A percentile compares a stretch with the other conserved stretches of the same genome.
These are phyloP conservation scores for Talaromyces sp. DNA, from an alignment of 2,329 filamentous ascomycete genomes.

Conservation along the genomic window DNA sequence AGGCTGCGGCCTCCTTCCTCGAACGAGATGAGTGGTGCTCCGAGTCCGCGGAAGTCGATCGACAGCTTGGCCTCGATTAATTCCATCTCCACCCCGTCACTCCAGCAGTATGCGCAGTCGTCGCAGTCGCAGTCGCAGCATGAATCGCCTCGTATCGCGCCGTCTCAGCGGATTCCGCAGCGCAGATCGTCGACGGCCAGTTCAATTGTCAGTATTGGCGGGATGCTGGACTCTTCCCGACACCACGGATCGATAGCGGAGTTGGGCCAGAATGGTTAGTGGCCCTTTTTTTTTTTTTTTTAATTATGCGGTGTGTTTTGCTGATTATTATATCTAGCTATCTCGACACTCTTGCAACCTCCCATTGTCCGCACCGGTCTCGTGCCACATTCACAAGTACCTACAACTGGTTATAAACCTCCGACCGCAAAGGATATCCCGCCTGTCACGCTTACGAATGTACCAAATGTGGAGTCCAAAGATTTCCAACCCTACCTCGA, in stretches of 20 bases:
- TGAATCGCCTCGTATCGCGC: slow-evolving; percentile 30
- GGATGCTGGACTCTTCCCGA: slow-evolving; percentile 67
- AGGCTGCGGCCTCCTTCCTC: slow-evolving; percentile 12
- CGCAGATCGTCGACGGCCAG: slow-evolving; percentile 79
- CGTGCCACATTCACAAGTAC: slow-evolving; percentile 66
- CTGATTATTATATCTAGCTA: slow-evolving; percentile 55
- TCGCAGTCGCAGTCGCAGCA: slow-evolving; percentile 27
- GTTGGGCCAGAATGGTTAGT: slow-evolving; percentile 73
- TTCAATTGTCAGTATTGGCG: slow-evolving; percentile 82
- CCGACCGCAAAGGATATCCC: slow-evolving; percentile 88
- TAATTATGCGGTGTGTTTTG: background rate
- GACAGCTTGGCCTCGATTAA: slow-evolving; percentile 59
- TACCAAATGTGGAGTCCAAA: slow-evolving; percentile 71
- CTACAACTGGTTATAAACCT: slow-evolving; percentile 70
- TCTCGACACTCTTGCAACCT: slow-evolving; percentile 87
- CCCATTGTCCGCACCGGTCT: slow-evolving; percentile 87
- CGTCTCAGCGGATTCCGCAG: slow-evolving; percentile 31
- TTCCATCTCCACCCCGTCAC: slow-evolving; percentile 47
- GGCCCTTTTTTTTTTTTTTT: slow-evolving; percentile 13
- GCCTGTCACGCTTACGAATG: slow-evolving; percentile 84
- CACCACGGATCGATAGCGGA: slow-evolving; percentile 61
- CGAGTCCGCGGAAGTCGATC: slow-evolving; percentile 60
- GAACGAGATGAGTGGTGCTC: slow-evolving; percentile 57
- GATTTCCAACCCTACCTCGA: slow-evolving; percentile 80
- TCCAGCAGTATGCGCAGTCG: slow-evolving; percentile 45